Percentiles rank a stretch among this genome's conserved stretches.
Evolutionary conservation across 1,284 basidiomycete genomes (phyloP).

Genomic region (Trichosporon sp.): DNA sequence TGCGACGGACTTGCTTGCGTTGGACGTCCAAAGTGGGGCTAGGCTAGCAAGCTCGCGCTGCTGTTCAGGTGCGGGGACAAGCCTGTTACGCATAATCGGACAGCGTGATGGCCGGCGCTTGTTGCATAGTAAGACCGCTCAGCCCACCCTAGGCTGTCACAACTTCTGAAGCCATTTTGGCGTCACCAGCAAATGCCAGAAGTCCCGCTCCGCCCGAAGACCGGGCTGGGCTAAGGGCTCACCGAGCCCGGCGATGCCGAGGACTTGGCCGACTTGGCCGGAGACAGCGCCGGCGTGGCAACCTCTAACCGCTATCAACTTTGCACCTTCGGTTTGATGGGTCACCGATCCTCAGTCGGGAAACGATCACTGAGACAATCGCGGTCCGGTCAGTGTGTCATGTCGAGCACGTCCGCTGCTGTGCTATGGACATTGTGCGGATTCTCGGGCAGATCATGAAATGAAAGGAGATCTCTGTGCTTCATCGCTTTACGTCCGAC

Average conservation of each 20-base stretch:
- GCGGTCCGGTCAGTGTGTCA: background rate
- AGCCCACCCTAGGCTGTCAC: background rate
- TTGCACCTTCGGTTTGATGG: background rate
- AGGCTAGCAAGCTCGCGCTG: background rate
- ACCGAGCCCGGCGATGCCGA: background rate
- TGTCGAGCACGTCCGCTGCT: background rate
- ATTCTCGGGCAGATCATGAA: background rate
- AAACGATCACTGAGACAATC: background rate
- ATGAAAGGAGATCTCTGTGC: no score
- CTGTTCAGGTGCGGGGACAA: background rate
- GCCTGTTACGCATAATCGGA: constrained; percentile 3
- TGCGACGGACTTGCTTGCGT: no score
- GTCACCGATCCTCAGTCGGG: background rate
- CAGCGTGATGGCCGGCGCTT: background rate
- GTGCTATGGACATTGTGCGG: background rate
- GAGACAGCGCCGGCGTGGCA: background rate
- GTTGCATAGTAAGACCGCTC: background rate
- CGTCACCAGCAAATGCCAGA: background rate
- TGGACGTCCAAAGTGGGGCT: background rate
- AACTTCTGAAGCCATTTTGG: background rate
- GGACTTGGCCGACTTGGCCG: background rate
- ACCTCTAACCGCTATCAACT: background rate
- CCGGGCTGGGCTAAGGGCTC: background rate
- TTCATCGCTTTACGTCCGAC: no score
- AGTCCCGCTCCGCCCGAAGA: background rate